Base-by-base conservation (phyloP, 2,329 filamentous ascomycete species). In the Fusarium palustre region DNA sequence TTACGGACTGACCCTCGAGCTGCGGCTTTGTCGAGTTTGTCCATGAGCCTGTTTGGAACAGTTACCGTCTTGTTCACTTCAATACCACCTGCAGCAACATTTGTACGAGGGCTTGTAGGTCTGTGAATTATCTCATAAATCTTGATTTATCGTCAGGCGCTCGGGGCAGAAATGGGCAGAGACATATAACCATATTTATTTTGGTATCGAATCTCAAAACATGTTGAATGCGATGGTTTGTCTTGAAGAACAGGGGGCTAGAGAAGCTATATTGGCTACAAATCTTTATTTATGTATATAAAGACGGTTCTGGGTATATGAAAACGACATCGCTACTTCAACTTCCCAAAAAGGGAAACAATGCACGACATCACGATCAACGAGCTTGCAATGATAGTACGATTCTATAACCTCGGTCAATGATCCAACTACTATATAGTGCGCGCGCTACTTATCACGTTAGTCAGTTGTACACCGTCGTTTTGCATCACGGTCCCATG, bases 21-120 rank as follows among this genome's bases (percentile, higher is more conserved):
- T 8, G 88, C 87, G 1, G 87, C 88, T 20, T 77, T 89, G 52
- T 86, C 85, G 20, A 88, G 85, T 67, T 76, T 90, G 25, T 85
- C 85, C 1, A 89, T 90, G 88, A 86, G 83, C 52, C 68, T 89
- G 11, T 88, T 90, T 70, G 87, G 87, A 11, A 86, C 87, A 4
- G 84, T 88, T 13, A 88, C 86, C 0, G 83, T 89, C 18, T 76
- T 87, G 7, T 83, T 88, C 69, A 89, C 87, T 3, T 87, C 86
- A 1, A 83, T 89, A 38, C 86, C 87, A 13, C 81, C 83, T 0
- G 81, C 88, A 31, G 84, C 83, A 0, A 79, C 76, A 13, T 78
- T 84, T 4, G 79, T 89, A 20, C 78, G 81, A 54, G 81, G 81
- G 2, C 74, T 87, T 24, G 86, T 86, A 24, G 82, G 81, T 9